phyloP scores from a whole-genome alignment of 345 rosid genomes.

The Eucalyptus marginata region DNA sequence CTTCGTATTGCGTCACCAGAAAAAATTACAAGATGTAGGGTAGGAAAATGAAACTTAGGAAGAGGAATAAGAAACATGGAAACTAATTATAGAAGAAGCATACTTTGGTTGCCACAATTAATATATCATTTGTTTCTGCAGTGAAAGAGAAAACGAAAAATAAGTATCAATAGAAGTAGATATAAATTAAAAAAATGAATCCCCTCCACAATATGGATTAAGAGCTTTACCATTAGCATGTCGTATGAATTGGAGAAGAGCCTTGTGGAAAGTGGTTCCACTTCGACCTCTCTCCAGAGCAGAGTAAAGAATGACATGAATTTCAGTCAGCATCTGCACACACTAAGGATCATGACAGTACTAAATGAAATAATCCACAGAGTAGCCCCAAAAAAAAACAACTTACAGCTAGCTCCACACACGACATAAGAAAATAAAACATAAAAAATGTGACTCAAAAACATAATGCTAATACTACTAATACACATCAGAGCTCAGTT shows the following conservation, averaged over 20 bases:
- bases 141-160: not conserved
- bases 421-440: not conserved
- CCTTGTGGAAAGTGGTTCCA: too few species aligned
- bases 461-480: not conserved
- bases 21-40: not conserved
- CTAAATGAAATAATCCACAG: too few species aligned
- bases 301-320: constrained; percentile 24
- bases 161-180: not conserved
- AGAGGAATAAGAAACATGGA: not conserved
- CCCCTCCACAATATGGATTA: too few species aligned
- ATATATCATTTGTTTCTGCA: constrained; percentile 88
- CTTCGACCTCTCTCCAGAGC: constrained; percentile 48
- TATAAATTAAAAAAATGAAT: too few species aligned
- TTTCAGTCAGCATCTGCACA: too few species aligned
- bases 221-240: constrained; percentile 35
- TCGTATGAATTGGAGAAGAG: constrained; percentile 47
- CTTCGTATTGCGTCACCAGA: not conserved
- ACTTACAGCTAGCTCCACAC: too few species aligned
- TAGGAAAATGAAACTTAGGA: not conserved
- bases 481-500: not conserved
- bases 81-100: not conserved
- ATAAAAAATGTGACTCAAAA: not conserved
- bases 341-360: too few species aligned
- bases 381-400: too few species aligned
- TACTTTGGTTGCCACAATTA: constrained; percentile 91